phyloP scores from a whole-genome alignment of 805 yeast species.

The Ogataea salicorniae region DNA sequence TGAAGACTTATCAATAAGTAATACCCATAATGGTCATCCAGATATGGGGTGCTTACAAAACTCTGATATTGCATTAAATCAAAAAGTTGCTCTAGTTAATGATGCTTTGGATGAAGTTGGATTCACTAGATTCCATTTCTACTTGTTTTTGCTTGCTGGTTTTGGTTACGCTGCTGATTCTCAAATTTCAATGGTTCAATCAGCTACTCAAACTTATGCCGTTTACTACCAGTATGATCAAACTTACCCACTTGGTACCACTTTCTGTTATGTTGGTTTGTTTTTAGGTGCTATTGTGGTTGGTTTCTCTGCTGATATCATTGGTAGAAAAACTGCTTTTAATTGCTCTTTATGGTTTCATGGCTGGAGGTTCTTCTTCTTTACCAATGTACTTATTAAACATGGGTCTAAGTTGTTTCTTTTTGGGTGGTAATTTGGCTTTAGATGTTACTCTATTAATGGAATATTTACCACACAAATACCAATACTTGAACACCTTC shows the following conservation, averaged over 20 bases:
- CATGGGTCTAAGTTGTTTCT: slow-evolving; percentile 35
- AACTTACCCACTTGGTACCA: slow-evolving; percentile 35
- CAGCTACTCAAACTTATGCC: slow-evolving; percentile 35
- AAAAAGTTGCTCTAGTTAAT: slow-evolving; percentile 37
- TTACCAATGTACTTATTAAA: slow-evolving; percentile 43
- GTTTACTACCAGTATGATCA: slow-evolving; percentile 38
- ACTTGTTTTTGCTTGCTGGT: slow-evolving; percentile 41
- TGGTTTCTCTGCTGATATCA: slow-evolving; percentile 48
- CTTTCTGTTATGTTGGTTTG: slow-evolving; percentile 42
- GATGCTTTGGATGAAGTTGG: slow-evolving; percentile 51
- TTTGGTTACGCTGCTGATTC: slow-evolving; percentile 48
- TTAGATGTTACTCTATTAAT: slow-evolving; percentile 44
- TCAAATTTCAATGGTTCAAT: slow-evolving; percentile 37
- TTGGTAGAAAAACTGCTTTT: slow-evolving; percentile 48
- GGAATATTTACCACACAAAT: slow-evolving; percentile 42
- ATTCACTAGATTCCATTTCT: slow-evolving; percentile 45
- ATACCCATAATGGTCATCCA: not conserved
- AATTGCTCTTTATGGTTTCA: slow-evolving; percentile 40
- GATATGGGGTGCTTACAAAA: not conserved
- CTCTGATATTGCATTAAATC: slow-evolving; percentile 2
- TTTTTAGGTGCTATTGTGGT: slow-evolving; percentile 46
- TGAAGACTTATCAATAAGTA: not conserved
- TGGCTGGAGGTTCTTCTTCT: slow-evolving; percentile 43
- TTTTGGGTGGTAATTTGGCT: slow-evolving; percentile 50
- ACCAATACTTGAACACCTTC: slow-evolving; percentile 44